A percentile compares a stretch with the other conserved stretches of the same genome.
phyloP scores from a whole-genome alignment of 2,329 filamentous ascomycete genomes.

The Monosporascus sp. region DNA sequence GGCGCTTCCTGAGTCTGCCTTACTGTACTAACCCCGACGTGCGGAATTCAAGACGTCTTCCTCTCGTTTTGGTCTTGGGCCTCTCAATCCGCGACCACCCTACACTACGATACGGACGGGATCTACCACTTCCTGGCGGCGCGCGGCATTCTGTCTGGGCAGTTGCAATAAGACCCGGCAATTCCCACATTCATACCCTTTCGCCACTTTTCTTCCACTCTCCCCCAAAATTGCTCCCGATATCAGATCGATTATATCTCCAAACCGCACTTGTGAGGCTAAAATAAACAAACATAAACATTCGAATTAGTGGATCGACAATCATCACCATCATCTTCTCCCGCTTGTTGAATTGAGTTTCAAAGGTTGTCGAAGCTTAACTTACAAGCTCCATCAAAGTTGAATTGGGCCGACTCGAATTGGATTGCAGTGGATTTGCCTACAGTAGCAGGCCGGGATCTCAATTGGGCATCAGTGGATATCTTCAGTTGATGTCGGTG shows the following conservation, averaged over 20 bases:
- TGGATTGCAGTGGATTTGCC: constrained; percentile 2
- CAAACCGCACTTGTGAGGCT: constrained; percentile 5
- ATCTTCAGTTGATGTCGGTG: constrained; percentile 5
- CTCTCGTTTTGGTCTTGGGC: constrained; percentile 11
- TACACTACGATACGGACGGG: not conserved
- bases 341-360: not conserved
- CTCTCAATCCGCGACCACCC: constrained; percentile 25
- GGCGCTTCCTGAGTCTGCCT: constrained; percentile 20
- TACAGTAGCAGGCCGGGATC: constrained; percentile 1
- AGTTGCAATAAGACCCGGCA: constrained; percentile 28
- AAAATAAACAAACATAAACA: constrained; percentile 25
- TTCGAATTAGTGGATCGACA: not conserved
- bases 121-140: not conserved
- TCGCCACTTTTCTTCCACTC: constrained; percentile 26
- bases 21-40: constrained; percentile 20
- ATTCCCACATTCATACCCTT: constrained; percentile 22
- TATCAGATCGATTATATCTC: constrained; percentile 7
- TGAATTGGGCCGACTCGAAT: constrained; percentile 5
- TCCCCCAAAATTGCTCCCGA: constrained; percentile 13
- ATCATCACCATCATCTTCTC: not conserved
- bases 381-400: not conserved
- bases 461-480: constrained; percentile 7
- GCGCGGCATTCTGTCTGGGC: not conserved
- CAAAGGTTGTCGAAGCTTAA: not conserved
- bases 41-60: constrained; percentile 22